These are phyloP conservation scores for Scleroderma bovista DNA, from an alignment of 768 basidiomycete species.

Conservation along the genomic window DNA sequence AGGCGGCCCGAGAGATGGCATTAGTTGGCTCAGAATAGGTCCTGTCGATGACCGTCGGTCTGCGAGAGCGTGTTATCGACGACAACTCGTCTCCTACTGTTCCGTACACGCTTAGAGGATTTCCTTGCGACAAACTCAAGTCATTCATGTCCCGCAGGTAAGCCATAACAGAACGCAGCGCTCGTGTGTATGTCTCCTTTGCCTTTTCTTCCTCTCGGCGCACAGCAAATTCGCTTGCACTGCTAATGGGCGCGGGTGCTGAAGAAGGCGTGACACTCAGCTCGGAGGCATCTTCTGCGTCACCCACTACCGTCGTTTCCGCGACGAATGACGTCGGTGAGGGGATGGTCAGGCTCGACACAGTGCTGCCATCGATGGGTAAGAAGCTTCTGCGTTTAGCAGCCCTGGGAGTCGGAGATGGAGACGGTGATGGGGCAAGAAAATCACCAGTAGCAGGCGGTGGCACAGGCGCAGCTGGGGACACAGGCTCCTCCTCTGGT, in stretches of 20 bases:
- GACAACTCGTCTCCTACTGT: constrained; percentile 40
- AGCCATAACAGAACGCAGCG: constrained; percentile 88
- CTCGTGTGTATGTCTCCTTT: constrained; percentile 69
- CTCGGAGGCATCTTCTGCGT: constrained; percentile 29
- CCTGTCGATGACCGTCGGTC: constrained; percentile 63
- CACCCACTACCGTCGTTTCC: constrained; percentile 39
- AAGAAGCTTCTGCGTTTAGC: constrained; percentile 85
- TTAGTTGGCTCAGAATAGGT: constrained; percentile 26
- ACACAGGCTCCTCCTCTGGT: constrained; percentile 16
- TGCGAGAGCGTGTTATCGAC: constrained; percentile 43
- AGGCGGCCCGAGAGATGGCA: constrained; percentile 45
- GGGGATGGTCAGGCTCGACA: constrained; percentile 56
- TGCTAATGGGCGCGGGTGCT: constrained; percentile 41
- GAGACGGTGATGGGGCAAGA: constrained; percentile 35
- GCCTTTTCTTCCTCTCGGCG: constrained; percentile 66
- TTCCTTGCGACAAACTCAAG: constrained; percentile 60
- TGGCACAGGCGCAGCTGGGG: constrained; percentile 3
- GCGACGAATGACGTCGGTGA: constrained; percentile 58
- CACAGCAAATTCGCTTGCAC: constrained; percentile 35
- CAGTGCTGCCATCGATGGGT: constrained; percentile 67
- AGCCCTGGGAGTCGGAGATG: constrained; percentile 41
- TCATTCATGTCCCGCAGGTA: constrained; percentile 97
- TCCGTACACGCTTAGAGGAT: constrained; percentile 55
- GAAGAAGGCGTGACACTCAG: constrained; percentile 29
- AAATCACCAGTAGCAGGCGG: constrained; percentile 19